Conservation (phyloP, 768 basidiomycete genomes). For the Suillus spraguei region DNA sequence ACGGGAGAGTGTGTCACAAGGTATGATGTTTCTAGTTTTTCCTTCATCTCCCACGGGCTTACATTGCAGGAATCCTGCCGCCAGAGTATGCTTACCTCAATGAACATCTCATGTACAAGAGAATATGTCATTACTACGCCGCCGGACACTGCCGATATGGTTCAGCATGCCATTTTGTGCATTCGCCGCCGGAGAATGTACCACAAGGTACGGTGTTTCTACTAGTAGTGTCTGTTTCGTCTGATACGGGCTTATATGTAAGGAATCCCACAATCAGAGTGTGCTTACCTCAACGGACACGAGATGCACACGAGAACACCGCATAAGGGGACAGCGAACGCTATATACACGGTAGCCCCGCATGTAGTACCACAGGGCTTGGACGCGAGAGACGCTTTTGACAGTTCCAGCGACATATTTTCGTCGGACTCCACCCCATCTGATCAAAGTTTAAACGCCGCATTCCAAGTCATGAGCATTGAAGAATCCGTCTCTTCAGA, state of each 20-base stretch:
- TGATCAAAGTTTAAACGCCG: not conserved
- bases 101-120: not conserved
- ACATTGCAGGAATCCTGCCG: not conserved
- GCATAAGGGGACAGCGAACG: not conserved
- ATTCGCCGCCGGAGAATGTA: constrained; percentile 11
- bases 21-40: not conserved
- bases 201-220: not conserved
- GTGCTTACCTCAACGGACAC: not conserved
- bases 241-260: not conserved
- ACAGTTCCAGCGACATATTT: not conserved
- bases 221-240: not conserved
- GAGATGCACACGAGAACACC: not conserved
- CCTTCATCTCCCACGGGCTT: not conserved
- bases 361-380: too few relatives aligned
- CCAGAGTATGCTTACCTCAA: not conserved
- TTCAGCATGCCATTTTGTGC: constrained; percentile 28
- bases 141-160: constrained; percentile 31
- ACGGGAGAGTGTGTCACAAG: not conserved
- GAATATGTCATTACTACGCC: constrained; percentile 13
- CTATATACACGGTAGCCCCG: not conserved
- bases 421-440: not conserved
- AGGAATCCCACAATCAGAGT: not conserved
- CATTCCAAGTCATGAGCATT: not conserved
- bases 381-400: not conserved
- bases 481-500: not conserved